Percentiles rank a stretch among this genome's conserved stretches.
Evolutionary conservation across 768 basidiomycete genomes (phyloP).

Genomic region (Tricholoma bakamatsutake): DNA sequence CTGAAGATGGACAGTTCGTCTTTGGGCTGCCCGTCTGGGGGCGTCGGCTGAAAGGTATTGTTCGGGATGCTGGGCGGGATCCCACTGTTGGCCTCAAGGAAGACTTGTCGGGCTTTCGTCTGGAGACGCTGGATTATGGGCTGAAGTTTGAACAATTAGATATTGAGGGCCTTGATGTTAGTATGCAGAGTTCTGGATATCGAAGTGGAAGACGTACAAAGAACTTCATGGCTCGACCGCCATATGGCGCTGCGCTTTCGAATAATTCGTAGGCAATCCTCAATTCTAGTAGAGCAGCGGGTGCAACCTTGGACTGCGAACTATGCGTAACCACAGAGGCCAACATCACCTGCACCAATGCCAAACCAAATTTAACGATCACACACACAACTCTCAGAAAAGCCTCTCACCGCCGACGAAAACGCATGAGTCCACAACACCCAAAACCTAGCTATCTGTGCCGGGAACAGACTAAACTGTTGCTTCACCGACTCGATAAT

Average conservation of each 20-base stretch:
- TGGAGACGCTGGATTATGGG: slow-evolving; percentile 61
- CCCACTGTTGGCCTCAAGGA: slow-evolving; percentile 42
- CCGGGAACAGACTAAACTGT: slow-evolving; percentile 47
- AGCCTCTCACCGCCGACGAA: slow-evolving; percentile 47
- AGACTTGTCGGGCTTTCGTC: slow-evolving; percentile 52
- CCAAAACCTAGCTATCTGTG: slow-evolving; percentile 62
- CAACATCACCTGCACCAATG: slow-evolving; percentile 54
- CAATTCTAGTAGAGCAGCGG: slow-evolving; percentile 64
- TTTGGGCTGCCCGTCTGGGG: slow-evolving; percentile 33
- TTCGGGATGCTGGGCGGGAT: slow-evolving; percentile 38
- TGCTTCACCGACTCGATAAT: slow-evolving; percentile 42
- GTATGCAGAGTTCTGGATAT: background rate
- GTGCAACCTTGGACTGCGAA: slow-evolving; percentile 60
- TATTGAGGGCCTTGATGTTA: background rate
- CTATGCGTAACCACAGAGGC: slow-evolving; percentile 73
- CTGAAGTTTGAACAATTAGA: slow-evolving; percentile 24
- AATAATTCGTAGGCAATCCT: slow-evolving; percentile 60
- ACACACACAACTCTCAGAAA: background rate
- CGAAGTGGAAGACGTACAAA: slow-evolving; percentile 35
- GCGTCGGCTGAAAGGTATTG: slow-evolving; percentile 56
- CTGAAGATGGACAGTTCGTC: slow-evolving; percentile 75
- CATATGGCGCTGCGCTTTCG: slow-evolving; percentile 51
- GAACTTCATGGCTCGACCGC: slow-evolving; percentile 68
- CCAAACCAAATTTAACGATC: background rate
- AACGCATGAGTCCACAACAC: slow-evolving; percentile 71